phyloP scores from a whole-genome alignment of 2,329 filamentous ascomycete species.

The Phaeophleospora eucalypticola region DNA sequence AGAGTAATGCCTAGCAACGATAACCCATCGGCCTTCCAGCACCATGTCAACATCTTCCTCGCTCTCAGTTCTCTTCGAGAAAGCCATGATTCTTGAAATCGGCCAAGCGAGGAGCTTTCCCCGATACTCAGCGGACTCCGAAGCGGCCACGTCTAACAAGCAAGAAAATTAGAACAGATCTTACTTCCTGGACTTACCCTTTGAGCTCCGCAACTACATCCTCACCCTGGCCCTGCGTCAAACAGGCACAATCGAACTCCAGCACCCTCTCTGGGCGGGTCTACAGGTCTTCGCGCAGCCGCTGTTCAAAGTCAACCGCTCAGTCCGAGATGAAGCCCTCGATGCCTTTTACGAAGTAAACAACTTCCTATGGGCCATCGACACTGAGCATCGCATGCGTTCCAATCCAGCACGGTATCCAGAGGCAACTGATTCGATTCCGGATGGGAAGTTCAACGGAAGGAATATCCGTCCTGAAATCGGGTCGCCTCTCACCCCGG shows the following conservation, averaged over 20 bases:
- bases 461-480: background rate
- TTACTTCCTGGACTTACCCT: slow-evolving; percentile 15
- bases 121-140: background rate
- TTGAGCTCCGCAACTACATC: slow-evolving; percentile 20
- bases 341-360: slow-evolving; percentile 24
- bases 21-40: too few relatives aligned
- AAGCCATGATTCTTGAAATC: background rate
- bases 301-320: slow-evolving; percentile 16
- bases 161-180: too few relatives aligned
- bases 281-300: slow-evolving; percentile 16
- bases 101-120: background rate
- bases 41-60: too few relatives aligned
- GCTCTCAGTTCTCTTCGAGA: too few relatives aligned
- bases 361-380: slow-evolving; percentile 23
- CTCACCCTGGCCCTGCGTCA: slow-evolving; percentile 15
- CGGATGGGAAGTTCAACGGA: background rate
- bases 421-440: background rate
- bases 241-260: slow-evolving; percentile 18
- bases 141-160: background rate
- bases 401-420: slow-evolving; percentile 12
- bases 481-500: slow-evolving; percentile 8
- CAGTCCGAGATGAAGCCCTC: slow-evolving; percentile 17
- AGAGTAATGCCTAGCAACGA: too few relatives aligned
- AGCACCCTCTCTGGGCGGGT: slow-evolving; percentile 22
- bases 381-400: slow-evolving; percentile 12